Base-by-base conservation (phyloP, 176 grass and related monocot genomes). In the Pontederia crassipes region DNA sequence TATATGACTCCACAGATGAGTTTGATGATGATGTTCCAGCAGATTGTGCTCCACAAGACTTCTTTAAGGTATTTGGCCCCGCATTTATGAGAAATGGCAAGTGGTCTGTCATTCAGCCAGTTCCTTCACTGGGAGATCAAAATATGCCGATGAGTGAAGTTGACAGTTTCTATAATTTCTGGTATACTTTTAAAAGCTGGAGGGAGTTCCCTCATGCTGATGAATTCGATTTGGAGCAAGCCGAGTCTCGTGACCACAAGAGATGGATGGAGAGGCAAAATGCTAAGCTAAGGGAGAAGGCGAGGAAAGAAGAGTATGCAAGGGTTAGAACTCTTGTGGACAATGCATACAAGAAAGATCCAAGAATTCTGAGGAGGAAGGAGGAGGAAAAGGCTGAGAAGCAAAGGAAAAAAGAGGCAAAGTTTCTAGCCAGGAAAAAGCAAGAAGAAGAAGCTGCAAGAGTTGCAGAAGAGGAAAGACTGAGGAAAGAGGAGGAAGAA, bases 241-340 rank as follows among this genome's bases (percentile, higher is more conserved):
- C 93, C 15, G 93, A 98, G 54, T 92, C 93, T 59, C 88, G 87
- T 72, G 93, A 98, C 59, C 93, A 98, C 70, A 98, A 83, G 68
- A 85, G 93, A 74, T 98, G 93, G 93, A 98, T 98, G 93, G 93
- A 98, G 79, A 85, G 93, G 69, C 93, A 98, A 68, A 98, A 98
- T 54, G 10, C 59, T 8, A 98, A 92, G 73, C 68, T 92, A 64
- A 79, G 87, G 56, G 93, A 98, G 71, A 98, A 86, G 71, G 93
- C 93, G 0, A 84, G 86, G 61, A 98, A 92, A 71, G 68, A 61
- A 6, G 93, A 98, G 57, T 85, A 98, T 69, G 68, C 77, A 0
- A 78, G 87, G 28, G 59, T 98, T 46, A 72, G 87, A 2, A 83
- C 77, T 62, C 87, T 98, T 58, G 87, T 98, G 59, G 87, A 98